Percentiles rank a stretch among this genome's conserved stretches.
Evolutionary conservation across 2,329 filamentous ascomycete genomes (phyloP).

Genomic region (Sporothrix variecibatus): DNA sequence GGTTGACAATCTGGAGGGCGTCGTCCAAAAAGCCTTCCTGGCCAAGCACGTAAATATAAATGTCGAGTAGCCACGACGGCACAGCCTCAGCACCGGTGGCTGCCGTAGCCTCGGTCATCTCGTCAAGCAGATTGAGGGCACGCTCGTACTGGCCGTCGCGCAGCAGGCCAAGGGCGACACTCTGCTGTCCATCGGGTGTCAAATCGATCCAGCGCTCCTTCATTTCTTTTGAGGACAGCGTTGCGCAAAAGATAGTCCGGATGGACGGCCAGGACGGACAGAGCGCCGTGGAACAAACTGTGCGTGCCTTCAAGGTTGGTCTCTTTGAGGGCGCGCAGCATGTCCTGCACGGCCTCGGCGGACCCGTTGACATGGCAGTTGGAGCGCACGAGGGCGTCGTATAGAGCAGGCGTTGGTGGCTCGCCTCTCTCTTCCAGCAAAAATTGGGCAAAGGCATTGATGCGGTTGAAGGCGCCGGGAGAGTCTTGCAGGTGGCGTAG

Average conservation of each 20-base stretch:
- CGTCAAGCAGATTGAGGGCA: constrained; percentile 69
- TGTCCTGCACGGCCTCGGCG: constrained; percentile 58
- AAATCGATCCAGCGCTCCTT: constrained; percentile 69
- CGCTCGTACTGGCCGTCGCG: constrained; percentile 82
- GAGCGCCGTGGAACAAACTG: constrained; percentile 68
- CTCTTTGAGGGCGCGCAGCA: constrained; percentile 73
- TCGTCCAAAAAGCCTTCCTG: constrained; percentile 76
- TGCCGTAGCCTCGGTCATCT: constrained; percentile 60
- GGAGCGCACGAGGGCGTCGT: constrained; percentile 72
- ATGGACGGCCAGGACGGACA: constrained; percentile 76
- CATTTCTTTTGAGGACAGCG: constrained; percentile 71
- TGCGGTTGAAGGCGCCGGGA: constrained; percentile 42
- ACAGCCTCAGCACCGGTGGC: constrained; percentile 40
- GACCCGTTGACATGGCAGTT: constrained; percentile 71
- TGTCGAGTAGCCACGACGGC: constrained; percentile 74
- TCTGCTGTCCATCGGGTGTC: constrained; percentile 63
- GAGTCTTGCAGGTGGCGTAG: constrained; percentile 45
- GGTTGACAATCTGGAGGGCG: constrained; percentile 67
- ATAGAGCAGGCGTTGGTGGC: constrained; percentile 60
- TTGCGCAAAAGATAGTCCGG: constrained; percentile 79
- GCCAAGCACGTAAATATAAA: constrained; percentile 73
- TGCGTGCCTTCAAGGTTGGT: constrained; percentile 64
- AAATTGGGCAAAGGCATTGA: constrained; percentile 55
- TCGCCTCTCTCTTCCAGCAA: constrained; percentile 60
- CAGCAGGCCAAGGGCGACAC: constrained; percentile 71